Evolutionary conservation across 2,329 filamentous ascomycete genomes (phyloP).

Genomic region (Pseudonectria buxi): DNA sequence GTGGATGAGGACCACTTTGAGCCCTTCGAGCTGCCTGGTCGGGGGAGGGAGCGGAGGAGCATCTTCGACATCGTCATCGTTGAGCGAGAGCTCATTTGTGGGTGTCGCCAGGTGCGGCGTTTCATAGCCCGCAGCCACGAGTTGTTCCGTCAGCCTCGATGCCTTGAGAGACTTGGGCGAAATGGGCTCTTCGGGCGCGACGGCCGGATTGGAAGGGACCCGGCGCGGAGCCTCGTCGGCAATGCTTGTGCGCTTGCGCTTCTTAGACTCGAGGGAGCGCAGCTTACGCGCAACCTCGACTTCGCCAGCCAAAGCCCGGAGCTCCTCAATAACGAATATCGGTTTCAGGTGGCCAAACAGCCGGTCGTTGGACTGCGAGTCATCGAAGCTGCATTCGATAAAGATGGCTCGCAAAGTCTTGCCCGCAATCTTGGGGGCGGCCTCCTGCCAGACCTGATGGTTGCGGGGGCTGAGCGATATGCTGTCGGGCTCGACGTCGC

Average conservation of each 20-base stretch:
- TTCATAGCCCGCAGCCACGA: constrained; percentile 17
- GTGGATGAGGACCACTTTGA: constrained; percentile 85
- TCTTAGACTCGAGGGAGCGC: constrained; percentile 41
- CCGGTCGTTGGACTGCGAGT: constrained; percentile 66
- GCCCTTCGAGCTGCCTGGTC: constrained; percentile 54
- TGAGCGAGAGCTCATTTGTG: constrained; percentile 39
- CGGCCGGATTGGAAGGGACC: constrained; percentile 14
- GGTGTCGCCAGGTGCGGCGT: constrained; percentile 42
- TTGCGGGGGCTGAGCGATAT: constrained; percentile 78
- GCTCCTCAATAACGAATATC: constrained; percentile 71
- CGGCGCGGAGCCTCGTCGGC: constrained; percentile 17
- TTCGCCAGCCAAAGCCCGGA: constrained; percentile 63
- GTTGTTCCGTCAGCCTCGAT: constrained; percentile 7
- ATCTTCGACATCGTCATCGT: constrained; percentile 31
- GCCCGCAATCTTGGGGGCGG: constrained; percentile 72
- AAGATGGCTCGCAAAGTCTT: constrained; percentile 75
- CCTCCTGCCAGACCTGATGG: constrained; percentile 76
- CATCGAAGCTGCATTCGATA: constrained; percentile 92
- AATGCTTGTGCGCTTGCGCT: constrained; percentile 53
- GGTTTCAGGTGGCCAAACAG: constrained; percentile 89
- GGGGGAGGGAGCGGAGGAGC: constrained; percentile 15
- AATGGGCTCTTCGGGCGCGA: constrained; percentile 37
- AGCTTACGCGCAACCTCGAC: constrained; percentile 48
- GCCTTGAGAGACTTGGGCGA: constrained; percentile 44
- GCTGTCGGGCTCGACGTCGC: constrained; percentile 89